phyloP scores from a whole-genome alignment of 768 basidiomycete species.

The Trametes cinnabarina region DNA sequence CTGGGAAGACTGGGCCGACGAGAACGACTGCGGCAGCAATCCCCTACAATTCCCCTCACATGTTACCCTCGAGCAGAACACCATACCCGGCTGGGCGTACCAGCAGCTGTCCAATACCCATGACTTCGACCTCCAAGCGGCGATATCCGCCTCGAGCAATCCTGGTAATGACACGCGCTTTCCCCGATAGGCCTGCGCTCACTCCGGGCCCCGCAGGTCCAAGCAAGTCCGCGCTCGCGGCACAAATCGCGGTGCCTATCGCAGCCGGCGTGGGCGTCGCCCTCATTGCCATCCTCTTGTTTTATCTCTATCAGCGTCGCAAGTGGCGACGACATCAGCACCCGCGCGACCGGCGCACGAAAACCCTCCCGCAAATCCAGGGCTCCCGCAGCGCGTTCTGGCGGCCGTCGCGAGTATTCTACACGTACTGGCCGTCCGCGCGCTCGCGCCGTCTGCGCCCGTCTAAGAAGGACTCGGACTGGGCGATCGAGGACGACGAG shows the following conservation, averaged over 20 bases:
- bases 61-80: not conserved
- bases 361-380: not conserved
- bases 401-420: not conserved
- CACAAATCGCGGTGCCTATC: constrained; percentile 10
- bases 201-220: not conserved
- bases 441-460: constrained; percentile 6
- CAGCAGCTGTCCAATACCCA: not conserved
- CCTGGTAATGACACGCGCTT: not conserved
- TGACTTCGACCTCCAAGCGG: constrained; percentile 5
- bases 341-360: not conserved
- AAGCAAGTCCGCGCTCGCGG: not conserved
- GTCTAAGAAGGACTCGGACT: constrained; percentile 10
- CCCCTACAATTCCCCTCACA: constrained; percentile 3
- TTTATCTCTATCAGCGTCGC: constrained; percentile 4
- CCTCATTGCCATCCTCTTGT: not conserved
- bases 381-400: not conserved
- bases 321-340: not conserved
- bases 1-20: constrained; percentile 8
- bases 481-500: constrained; percentile 14
- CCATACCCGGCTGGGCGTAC: constrained; percentile 10
- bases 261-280: constrained; percentile 1
- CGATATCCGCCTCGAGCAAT: not conserved
- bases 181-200: not conserved
- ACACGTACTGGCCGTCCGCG: not conserved
- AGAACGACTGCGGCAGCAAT: not conserved